Evolutionary conservation across 2,329 filamentous ascomycete genomes (phyloP), one percentile per base, ranked within the genome.

Genomic region (Escovopsis sp.): DNA sequence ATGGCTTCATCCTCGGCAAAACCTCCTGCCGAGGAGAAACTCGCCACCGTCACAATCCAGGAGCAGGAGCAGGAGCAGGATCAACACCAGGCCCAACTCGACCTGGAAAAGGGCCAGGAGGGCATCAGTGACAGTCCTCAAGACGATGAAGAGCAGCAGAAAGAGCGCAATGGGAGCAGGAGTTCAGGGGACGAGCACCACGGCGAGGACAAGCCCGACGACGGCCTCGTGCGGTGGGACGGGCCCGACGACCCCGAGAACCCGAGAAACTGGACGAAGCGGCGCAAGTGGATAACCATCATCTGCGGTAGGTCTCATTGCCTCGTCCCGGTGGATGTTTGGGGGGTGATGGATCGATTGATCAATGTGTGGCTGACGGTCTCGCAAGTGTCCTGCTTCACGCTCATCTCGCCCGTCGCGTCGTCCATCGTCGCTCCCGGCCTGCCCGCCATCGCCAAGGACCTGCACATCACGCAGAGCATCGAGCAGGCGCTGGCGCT

Each of bases 341-440:
- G 39, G 12, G 11, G 13, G 13, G 11, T 10, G 4, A 32, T 10
- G 4, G 25, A 20, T 20, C 20, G 13, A n/a, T 4, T 39, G 5
- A 2, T 39, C 38, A 37, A 37, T 12, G 16, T n/a, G 5, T 5
- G 33, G 15, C 42, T 41, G 32, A 41, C n/a, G n/a, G 12, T 13
- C 20, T 7, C 10, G 8, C 34, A 52, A 52, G 52, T 57, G 62
- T 74, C 41, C 62, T 78, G 27, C 39, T 77, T 77, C 53, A 76
- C 74, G 2, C 67, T 79, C 48, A 72, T 80, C 45, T 76, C 74
- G 2, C 72, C 73, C 0, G 63, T 77, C 7, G 70, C 71, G 2
- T 76, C 72, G 5, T 73, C 72, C 31, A 72, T 75, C 61, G 64
- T 74, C 11, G 71, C 71, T 0, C 70, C 70, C 1, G 64, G 62